phyloP scores from a whole-genome alignment of 805 yeast species.

The Saturnispora dispora region DNA sequence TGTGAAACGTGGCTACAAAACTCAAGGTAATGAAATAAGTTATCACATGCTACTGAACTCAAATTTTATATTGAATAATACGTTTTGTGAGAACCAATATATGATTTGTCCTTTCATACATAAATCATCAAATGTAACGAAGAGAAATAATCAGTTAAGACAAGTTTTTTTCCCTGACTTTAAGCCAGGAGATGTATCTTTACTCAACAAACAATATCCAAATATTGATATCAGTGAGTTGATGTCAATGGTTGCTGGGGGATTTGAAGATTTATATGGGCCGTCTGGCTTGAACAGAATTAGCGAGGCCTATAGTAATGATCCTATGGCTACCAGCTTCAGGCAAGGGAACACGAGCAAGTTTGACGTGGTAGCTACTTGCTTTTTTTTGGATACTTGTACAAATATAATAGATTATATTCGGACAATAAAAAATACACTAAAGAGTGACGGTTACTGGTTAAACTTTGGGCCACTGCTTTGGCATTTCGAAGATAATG shows the following conservation, averaged over 20 bases:
- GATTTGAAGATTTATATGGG: constrained; percentile 60
- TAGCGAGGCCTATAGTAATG: constrained; percentile 31
- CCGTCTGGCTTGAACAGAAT: constrained; percentile 30
- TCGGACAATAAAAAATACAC: constrained; percentile 36
- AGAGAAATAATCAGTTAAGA: constrained; percentile 39
- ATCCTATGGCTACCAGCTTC: constrained; percentile 33
- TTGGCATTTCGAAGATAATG: constrained; percentile 62
- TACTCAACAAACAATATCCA: constrained; percentile 29
- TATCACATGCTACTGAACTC: constrained; percentile 56
- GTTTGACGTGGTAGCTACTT: constrained; percentile 43
- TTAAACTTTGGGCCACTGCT: constrained; percentile 59
- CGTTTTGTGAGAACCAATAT: constrained; percentile 31
- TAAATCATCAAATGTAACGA: constrained; percentile 36
- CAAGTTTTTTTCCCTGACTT: constrained; percentile 47
- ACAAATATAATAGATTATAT: constrained; percentile 50
- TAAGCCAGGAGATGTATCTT: constrained; percentile 33
- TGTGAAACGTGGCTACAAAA: constrained; percentile 44
- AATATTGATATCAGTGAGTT: constrained; percentile 36
- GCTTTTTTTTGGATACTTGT: constrained; percentile 60
- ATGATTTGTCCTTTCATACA: constrained; percentile 49
- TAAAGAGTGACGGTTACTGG: constrained; percentile 45
- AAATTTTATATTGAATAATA: constrained; percentile 42
- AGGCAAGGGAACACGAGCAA: constrained; percentile 30
- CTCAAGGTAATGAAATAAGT: constrained; percentile 62
- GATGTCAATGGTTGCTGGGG: constrained; percentile 68